These are phyloP conservation scores for Fusarium buxicola DNA, from an alignment of 2,329 filamentous ascomycete genomes.

Conservation along the genomic window DNA sequence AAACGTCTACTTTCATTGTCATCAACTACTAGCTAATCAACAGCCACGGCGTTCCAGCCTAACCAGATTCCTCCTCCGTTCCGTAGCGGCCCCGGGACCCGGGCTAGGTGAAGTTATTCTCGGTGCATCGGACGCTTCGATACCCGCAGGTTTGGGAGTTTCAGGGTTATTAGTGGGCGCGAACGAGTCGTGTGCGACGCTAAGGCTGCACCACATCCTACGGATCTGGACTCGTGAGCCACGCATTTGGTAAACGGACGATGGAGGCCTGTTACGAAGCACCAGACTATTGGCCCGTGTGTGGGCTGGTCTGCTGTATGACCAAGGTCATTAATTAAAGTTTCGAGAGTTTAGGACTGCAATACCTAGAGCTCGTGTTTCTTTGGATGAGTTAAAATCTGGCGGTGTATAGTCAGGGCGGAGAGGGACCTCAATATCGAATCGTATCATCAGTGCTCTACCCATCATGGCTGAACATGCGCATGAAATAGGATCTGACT, in stretches of 20 bases:
- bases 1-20: background rate
- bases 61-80: constrained; percentile 2
- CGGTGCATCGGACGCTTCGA: constrained; percentile 16
- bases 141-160: constrained; percentile 10
- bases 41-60: constrained; percentile 8
- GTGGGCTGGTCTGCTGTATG: background rate
- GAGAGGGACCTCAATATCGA: too few relatives aligned
- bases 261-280: background rate
- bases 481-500: background rate
- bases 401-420: constrained; percentile 6
- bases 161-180: background rate
- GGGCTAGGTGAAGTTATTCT: background rate
- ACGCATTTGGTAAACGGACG: background rate
- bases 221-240: background rate
- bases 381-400: background rate
- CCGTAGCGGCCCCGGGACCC: constrained; percentile 10
- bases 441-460: too few relatives aligned
- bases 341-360: background rate
- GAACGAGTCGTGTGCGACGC: constrained; percentile 26
- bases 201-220: constrained; percentile 23
- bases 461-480: constrained; percentile 2
- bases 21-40: background rate
- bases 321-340: background rate
- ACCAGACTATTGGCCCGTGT: background rate
- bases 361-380: background rate